Percentiles rank a stretch among this genome's conserved stretches.
phyloP scores from a whole-genome alignment of 2,329 filamentous ascomycete genomes.

The Tolypocladium tropicale region DNA sequence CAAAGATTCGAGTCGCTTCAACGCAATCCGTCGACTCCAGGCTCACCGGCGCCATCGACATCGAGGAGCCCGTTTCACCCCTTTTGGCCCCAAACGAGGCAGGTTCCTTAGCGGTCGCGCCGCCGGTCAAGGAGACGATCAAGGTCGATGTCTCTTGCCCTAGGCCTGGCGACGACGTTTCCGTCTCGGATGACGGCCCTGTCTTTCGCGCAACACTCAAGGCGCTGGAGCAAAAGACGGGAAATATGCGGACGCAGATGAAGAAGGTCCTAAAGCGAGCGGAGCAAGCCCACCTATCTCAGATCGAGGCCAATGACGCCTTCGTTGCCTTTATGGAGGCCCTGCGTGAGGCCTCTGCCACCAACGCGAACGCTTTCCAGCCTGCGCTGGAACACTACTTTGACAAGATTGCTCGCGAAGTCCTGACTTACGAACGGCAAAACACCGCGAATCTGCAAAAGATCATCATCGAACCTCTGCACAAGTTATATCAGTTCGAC shows the following conservation, averaged over 20 bases:
- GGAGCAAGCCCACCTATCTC: slow-evolving; percentile 75
- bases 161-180: slow-evolving; percentile 75
- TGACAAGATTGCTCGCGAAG: slow-evolving; percentile 89
- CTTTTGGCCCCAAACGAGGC: slow-evolving; percentile 27
- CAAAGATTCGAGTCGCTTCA: slow-evolving; percentile 74
- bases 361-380: slow-evolving; percentile 93
- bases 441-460: slow-evolving; percentile 80
- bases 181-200: slow-evolving; percentile 81
- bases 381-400: slow-evolving; percentile 97
- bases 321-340: slow-evolving; percentile 76
- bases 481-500: slow-evolving; percentile 84
- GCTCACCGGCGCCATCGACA: slow-evolving; percentile 59
- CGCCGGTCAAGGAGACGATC: slow-evolving; percentile 39
- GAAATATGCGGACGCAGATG: slow-evolving; percentile 86
- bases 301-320: slow-evolving; percentile 76
- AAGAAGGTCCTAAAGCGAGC: slow-evolving; percentile 92
- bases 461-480: slow-evolving; percentile 89
- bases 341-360: slow-evolving; percentile 75
- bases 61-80: slow-evolving; percentile 50
- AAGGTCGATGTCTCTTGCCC: slow-evolving; percentile 85
- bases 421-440: slow-evolving; percentile 73
- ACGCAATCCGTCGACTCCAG: slow-evolving; percentile 78
- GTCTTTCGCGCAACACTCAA: slow-evolving; percentile 96
- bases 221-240: slow-evolving; percentile 89
- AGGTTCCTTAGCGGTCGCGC: slow-evolving; percentile 14